These are phyloP conservation scores for Sarocladiaceae sp. DNA, from an alignment of 2,329 filamentous ascomycete species.

Conservation along the genomic window DNA sequence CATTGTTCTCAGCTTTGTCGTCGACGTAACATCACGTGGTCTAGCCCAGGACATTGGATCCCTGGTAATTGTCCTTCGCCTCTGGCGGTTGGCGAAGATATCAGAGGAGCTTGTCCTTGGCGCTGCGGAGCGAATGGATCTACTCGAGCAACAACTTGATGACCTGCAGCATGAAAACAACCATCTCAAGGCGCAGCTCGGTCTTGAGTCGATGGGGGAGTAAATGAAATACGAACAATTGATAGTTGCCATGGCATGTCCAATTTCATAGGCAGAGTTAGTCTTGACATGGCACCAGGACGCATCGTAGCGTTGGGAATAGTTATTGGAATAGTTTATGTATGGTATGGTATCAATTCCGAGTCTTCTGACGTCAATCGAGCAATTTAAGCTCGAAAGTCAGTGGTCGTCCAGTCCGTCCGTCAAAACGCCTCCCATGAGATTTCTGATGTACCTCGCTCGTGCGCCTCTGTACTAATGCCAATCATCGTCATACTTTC, in stretches of 20 bases:
- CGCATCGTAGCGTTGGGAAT: too few species aligned
- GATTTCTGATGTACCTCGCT: neutral
- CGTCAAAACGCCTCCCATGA: slow-evolving; percentile 30
- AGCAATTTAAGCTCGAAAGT: neutral
- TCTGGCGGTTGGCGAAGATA: slow-evolving; percentile 66
- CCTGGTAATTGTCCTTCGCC: slow-evolving; percentile 58
- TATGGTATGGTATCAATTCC: slow-evolving; percentile 9
- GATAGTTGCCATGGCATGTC: too few species aligned
- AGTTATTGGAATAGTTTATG: neutral
- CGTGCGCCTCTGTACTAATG: slow-evolving; percentile 18
- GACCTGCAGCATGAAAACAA: slow-evolving; percentile 43
- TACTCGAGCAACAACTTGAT: slow-evolving; percentile 45
- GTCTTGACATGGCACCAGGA: too few species aligned
- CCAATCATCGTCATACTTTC: slow-evolving; percentile 27
- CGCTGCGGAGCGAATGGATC: slow-evolving; percentile 56
- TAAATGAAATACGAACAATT: neutral
- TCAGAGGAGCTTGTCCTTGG: slow-evolving; percentile 61
- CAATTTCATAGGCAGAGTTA: too few species aligned
- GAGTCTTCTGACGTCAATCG: slow-evolving; percentile 2
- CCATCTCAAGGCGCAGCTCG: slow-evolving; percentile 16
- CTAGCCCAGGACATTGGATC: slow-evolving; percentile 57
- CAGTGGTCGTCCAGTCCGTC: neutral
- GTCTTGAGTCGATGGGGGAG: neutral
- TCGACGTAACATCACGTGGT: slow-evolving; percentile 56
- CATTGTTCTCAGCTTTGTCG: slow-evolving; percentile 54